A percentile compares a stretch with the other conserved stretches of the same genome.
These are phyloP conservation scores for Alternaria tenuissima DNA, from an alignment of 2,329 filamentous ascomycete species.

Conservation along the genomic window DNA sequence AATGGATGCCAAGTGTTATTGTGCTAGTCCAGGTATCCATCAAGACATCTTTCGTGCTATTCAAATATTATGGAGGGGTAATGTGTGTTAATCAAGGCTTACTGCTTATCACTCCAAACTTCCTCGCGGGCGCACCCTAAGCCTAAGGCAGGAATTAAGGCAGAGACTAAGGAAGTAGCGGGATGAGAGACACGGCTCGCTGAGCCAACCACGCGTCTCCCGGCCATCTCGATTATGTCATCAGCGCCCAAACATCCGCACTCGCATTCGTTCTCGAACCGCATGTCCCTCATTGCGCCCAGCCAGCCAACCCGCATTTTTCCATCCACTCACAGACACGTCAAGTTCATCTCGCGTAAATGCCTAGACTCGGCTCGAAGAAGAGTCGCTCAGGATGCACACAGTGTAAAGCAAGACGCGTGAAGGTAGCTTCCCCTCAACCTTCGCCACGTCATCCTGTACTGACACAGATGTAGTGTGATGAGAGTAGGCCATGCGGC, in stretches of 20 bases:
- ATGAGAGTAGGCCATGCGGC: conserved; percentile 40
- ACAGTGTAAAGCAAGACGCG: conserved; percentile 39
- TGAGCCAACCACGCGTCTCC: not conserved
- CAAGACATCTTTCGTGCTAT: not conserved
- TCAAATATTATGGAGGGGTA: not conserved
- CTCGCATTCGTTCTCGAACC: conserved; percentile 7
- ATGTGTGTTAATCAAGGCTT: not conserved
- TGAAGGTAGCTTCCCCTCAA: conserved; percentile 29
- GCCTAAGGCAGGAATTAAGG: not conserved
- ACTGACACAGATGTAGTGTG: conserved; percentile 32
- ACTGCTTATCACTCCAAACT: not conserved
- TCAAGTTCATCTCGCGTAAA: not conserved
- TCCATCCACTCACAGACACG: not conserved
- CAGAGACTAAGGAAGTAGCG: not conserved
- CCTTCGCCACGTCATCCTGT: not conserved
- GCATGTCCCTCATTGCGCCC: not conserved
- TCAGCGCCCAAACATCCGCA: not conserved
- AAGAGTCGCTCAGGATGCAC: conserved; percentile 32
- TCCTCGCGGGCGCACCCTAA: not conserved
- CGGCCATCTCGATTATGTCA: not conserved
- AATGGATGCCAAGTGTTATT: not conserved
- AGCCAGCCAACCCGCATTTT: not conserved
- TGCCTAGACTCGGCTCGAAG: conserved; percentile 16
- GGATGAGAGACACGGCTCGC: not conserved
- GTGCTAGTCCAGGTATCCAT: not conserved